A percentile compares a stretch with the other conserved stretches of the same genome.
Evolutionary conservation across 208 protist genomes (phyloP).

Genomic region (Leishmania tropica): DNA sequence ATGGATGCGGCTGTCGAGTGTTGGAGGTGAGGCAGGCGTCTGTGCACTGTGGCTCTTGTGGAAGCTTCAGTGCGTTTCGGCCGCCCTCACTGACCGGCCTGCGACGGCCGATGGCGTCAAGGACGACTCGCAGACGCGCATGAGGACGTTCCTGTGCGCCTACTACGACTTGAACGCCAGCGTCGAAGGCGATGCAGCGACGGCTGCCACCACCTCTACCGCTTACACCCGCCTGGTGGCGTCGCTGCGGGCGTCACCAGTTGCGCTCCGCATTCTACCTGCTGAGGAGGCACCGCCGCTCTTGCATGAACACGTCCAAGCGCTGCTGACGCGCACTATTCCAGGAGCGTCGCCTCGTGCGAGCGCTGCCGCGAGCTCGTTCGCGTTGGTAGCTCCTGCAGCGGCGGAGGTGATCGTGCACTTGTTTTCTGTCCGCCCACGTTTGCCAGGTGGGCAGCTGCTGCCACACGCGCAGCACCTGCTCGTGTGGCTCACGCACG

Average conservation of each 20-base stretch:
- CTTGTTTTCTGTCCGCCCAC: constrained; percentile 22
- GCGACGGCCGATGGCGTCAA: background rate
- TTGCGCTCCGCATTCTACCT: constrained; percentile 9
- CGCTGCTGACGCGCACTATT: constrained; percentile 10
- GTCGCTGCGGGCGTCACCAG: constrained; percentile 8
- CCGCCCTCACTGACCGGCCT: background rate
- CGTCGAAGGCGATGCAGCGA: background rate
- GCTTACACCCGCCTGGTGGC: background rate
- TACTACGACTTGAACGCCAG: background rate
- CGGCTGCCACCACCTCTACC: background rate
- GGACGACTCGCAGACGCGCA: background rate
- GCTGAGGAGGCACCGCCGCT: constrained; percentile 15
- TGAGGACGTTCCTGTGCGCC: background rate
- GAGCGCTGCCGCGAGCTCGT: background rate
- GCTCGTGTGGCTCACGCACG: constrained; percentile 23
- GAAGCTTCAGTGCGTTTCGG: constrained; percentile 13
- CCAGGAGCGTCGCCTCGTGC: background rate
- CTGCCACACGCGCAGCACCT: constrained; percentile 29
- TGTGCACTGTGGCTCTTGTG: constrained; percentile 35
- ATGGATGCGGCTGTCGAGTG: background rate
- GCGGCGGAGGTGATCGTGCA: constrained; percentile 19
- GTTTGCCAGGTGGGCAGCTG: constrained; percentile 21
- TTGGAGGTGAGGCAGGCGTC: background rate
- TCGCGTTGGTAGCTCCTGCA: background rate
- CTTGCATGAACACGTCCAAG: constrained; percentile 11